Evolutionary conservation across 108 stramenopile species (phyloP), one percentile per base, ranked within the genome.

Genomic region (Cyclostephanos tholiformis): DNA sequence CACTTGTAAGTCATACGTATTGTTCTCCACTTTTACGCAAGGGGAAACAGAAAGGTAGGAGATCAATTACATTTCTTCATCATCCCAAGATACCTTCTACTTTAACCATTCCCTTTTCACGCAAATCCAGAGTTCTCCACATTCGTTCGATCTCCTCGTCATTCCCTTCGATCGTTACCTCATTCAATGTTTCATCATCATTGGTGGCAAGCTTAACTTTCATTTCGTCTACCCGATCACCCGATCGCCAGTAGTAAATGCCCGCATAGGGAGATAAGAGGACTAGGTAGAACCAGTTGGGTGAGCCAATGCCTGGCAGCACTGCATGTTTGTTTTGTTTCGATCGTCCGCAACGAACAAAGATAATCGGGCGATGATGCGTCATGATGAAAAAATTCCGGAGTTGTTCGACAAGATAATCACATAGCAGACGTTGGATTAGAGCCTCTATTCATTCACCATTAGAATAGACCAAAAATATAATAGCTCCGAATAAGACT

Each of bases 141-240:
- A 98, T 90, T 36, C 97, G 90, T 59, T 97, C 95, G 32, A 98
- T 79, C 84, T 98, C 97, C 72, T 98, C 96, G 51, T 96, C 95
- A 58, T 87, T 91, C 22, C 92, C 92, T 38, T 83, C 75, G 9
- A 92, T 84, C 10, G 80, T 86, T 63, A 97, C 86, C 64, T 92
- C 90, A 76, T 94, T 93, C 70, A 86, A 80, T 27, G 80, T 94
- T 22, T 92, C 95, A 64, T 97, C 95, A 64, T 94, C 93, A 55
- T 89, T 88, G n/a, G 84, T 76, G 35, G 86, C 77, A 23, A 94
- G 78, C 50, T 92, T 91, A 48, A 93, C 83, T 55, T 89, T 79
- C 60, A 89, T 85, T 49, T 94, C 94, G 72, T 97, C 94, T 16
- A 91, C 84, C 11, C 95, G 84, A 63, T 93, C 90, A n/a, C 95